Evolutionary conservation across 306 rosid genomes (phyloP), one percentile per base, ranked within the genome.

Genomic region (Cucurbita pepo): DNA sequence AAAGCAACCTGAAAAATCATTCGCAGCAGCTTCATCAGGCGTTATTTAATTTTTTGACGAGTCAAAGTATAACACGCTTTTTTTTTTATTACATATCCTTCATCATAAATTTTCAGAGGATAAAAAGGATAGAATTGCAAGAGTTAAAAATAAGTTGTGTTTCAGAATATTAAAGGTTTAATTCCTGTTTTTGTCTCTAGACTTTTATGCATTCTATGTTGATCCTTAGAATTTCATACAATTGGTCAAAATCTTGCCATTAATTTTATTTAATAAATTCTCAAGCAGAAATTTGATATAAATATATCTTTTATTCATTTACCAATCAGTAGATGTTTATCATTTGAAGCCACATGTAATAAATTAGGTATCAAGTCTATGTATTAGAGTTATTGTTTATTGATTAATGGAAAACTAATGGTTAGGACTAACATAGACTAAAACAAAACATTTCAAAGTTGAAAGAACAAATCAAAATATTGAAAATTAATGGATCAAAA

Each of bases 1-100:
- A 89, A 94, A 79, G 99, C 97, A 81, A 91, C 97, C 98, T 94
- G 89, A 75, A 81, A 25, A 82, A 74, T 80, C 74, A 84, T 12
- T 48, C 54, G 3, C 12, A 43, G 21, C 51, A 75, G 53, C 45
- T 57, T 69, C 63, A 41, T 52, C 40, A 43, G 37, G 10, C 66
- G 41, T 34, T 61, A 19, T 22, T 40, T 15, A 37, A 10, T 50
- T 40, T 10, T 64, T 21, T 55, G 5, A 22, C 19, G 25, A 47
- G 37, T 44, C 12, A 7, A 7, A 69, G 58, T 15, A 22, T 14
- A 4, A 30, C 6, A 51, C 5, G 2, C 14, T 58, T 60, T 13
- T 50, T 48, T 48, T 51, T 30, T 30, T 30, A 30, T 30, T 30
- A 30, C 34, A 30, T 30, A 30, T 30, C 34, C 34, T 30, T 30